Percentiles rank a stretch among this genome's conserved stretches.
These are phyloP conservation scores for Trametes cubensis DNA, from an alignment of 768 basidiomycete species.

Conservation along the genomic window DNA sequence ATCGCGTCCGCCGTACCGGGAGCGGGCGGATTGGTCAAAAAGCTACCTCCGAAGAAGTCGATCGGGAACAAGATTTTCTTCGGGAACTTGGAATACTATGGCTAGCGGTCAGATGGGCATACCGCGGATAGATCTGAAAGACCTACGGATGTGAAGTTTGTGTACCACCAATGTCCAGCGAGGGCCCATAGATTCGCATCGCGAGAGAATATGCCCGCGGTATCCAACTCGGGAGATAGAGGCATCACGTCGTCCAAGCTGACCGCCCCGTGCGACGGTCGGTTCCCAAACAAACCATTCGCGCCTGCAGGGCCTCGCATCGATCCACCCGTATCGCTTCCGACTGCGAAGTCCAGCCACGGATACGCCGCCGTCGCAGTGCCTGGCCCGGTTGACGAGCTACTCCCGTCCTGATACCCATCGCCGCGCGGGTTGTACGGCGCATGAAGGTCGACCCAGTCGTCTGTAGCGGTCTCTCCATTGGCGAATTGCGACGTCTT, in stretches of 20 bases:
- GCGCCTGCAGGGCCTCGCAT: constrained; percentile 36
- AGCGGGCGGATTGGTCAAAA: constrained; percentile 27
- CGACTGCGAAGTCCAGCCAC: constrained; percentile 36
- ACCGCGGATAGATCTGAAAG: neutral
- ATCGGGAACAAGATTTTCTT: constrained; percentile 34
- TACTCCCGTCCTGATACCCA: constrained; percentile 36
- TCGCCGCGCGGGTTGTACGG: constrained; percentile 39
- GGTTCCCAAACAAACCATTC: constrained; percentile 34
- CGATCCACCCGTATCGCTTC: constrained; percentile 37
- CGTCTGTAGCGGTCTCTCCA: constrained; percentile 39
- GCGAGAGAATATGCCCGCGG: constrained; percentile 33
- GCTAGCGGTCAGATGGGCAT: neutral
- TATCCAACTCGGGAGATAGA: constrained; percentile 33
- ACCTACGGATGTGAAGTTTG: constrained; percentile 31
- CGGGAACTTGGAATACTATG: constrained; percentile 32
- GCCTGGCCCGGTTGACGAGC: constrained; percentile 35
- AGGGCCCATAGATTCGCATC: constrained; percentile 33
- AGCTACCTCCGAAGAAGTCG: constrained; percentile 31
- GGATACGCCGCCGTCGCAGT: constrained; percentile 31
- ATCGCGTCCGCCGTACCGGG: constrained; percentile 26
- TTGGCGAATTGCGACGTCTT: constrained; percentile 58
- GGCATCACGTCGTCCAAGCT: constrained; percentile 36
- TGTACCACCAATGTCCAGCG: constrained; percentile 36
- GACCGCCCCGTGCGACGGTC: constrained; percentile 35
- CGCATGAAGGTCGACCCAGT: constrained; percentile 38